Evolutionary conservation across 2,329 filamentous ascomycete species (phyloP).

Genomic region (Beauveria medogensis): DNA sequence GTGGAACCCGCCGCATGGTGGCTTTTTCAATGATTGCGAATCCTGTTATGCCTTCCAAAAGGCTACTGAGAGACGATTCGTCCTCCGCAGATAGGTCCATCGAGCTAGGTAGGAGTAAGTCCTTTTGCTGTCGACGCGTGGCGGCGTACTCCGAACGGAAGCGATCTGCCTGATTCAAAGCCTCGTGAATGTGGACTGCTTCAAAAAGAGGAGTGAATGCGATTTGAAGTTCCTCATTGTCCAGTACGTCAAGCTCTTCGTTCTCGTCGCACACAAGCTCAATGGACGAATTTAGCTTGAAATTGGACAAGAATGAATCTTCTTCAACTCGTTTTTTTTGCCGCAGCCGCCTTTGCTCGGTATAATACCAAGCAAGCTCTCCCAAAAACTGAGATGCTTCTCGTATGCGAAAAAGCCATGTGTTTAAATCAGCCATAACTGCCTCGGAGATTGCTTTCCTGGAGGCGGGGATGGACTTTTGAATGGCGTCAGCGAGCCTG

Average conservation of each 20-base stretch:
- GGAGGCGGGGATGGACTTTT: conserved; percentile 87
- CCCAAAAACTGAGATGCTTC: conserved; percentile 95
- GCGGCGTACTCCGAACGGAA: conserved; percentile 89
- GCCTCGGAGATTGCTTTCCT: conserved; percentile 91
- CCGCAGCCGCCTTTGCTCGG: conserved; percentile 72
- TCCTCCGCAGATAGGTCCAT: conserved; percentile 77
- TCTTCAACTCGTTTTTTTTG: conserved; percentile 76
- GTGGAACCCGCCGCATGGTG: conserved; percentile 79
- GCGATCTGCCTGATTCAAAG: conserved; percentile 82
- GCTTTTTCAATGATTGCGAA: conserved; percentile 95
- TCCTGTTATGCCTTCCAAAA: conserved; percentile 88
- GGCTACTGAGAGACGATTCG: conserved; percentile 74
- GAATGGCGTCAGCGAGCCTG: conserved; percentile 90
- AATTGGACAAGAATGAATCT: conserved; percentile 66
- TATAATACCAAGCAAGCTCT: conserved; percentile 95
- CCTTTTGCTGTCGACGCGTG: conserved; percentile 84
- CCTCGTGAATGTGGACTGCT: conserved; percentile 92
- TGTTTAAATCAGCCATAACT: conserved; percentile 94
- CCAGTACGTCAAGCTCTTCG: conserved; percentile 89
- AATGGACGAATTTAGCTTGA: conserved; percentile 91
- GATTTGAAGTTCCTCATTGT: conserved; percentile 91
- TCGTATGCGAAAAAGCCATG: conserved; percentile 89
- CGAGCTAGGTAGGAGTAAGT: conserved; percentile 70
- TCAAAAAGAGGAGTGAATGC: conserved; percentile 94
- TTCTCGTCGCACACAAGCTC: conserved; percentile 92